Evolutionary conservation across 169 alveolate genomes (phyloP).

Genomic region (Cyclospora cayetanensis): DNA sequence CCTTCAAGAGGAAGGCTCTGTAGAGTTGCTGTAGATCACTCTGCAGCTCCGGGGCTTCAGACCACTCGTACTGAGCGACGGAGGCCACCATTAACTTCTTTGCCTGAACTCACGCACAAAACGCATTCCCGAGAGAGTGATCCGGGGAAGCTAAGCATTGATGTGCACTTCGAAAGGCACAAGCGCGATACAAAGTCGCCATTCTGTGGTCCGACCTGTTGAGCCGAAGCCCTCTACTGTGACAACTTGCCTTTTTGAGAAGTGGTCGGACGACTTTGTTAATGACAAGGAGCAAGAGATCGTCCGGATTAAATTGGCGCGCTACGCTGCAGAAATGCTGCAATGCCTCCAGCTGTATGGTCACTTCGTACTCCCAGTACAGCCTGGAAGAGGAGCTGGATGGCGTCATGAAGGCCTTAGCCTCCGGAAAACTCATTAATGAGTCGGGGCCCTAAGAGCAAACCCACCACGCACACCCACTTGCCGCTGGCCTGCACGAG

Average conservation of each 20-base stretch:
- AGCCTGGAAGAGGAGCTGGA: conserved; percentile 24
- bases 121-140: too few species aligned
- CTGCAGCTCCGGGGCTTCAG: conserved; percentile 39
- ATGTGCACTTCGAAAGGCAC: too few species aligned
- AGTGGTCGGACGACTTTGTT: conserved; percentile 45
- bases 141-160: too few species aligned
- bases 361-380: conserved; percentile 86
- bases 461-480: too few species aligned
- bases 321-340: conserved; percentile 80
- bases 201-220: too few species aligned
- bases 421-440: neutral
- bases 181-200: too few species aligned
- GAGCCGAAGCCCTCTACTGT: too few species aligned
- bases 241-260: conserved; percentile 52
- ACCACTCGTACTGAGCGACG: conserved; percentile 48
- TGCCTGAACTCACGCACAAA: conserved; percentile 44
- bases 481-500: too few species aligned
- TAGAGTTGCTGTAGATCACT: conserved; percentile 42
- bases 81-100: conserved; percentile 50
- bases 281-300: conserved; percentile 7
- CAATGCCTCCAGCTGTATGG: conserved; percentile 87
- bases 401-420: neutral
- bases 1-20: conserved; percentile 28
- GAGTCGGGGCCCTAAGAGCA: conserved; percentile 1
- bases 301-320: conserved; percentile 12